phyloP scores from a whole-genome alignment of 306 rosid genomes.

The Rubus idaeus region DNA sequence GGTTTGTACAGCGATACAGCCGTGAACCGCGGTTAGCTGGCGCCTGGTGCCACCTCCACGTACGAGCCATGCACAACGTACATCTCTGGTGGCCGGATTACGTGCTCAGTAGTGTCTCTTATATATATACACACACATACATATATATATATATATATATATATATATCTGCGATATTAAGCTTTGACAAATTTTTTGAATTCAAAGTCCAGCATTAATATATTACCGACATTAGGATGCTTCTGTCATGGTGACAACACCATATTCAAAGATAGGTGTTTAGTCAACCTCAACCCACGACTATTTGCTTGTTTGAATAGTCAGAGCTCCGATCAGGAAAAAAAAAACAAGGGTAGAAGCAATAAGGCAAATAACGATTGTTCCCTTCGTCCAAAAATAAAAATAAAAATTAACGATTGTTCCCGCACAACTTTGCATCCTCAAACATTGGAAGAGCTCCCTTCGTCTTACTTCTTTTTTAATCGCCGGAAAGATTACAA shows the following conservation, averaged over 20 bases:
- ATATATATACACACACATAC: no score
- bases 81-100: no score
- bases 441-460: no score
- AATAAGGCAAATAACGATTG: no score
- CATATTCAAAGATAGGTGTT: not conserved
- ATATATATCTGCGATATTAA: not conserved
- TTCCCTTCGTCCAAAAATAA: no score
- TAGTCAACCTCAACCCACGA: not conserved
- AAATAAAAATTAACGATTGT: no score
- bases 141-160: not conserved
- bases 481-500: no score
- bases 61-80: not conserved
- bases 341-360: no score
- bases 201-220: not conserved
- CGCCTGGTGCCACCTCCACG: not conserved
- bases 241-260: not conserved
- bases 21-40: not conserved
- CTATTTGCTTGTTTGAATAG: conserved; percentile 3
- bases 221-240: not conserved
- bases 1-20: not conserved
- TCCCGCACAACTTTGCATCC: no score
- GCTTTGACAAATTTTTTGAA: not conserved
- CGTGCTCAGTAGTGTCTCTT: no score
- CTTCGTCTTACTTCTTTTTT: no score
- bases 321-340: not conserved